phyloP scores from a whole-genome alignment of 179 eudicot genomes.

The Beta corolliflora region DNA sequence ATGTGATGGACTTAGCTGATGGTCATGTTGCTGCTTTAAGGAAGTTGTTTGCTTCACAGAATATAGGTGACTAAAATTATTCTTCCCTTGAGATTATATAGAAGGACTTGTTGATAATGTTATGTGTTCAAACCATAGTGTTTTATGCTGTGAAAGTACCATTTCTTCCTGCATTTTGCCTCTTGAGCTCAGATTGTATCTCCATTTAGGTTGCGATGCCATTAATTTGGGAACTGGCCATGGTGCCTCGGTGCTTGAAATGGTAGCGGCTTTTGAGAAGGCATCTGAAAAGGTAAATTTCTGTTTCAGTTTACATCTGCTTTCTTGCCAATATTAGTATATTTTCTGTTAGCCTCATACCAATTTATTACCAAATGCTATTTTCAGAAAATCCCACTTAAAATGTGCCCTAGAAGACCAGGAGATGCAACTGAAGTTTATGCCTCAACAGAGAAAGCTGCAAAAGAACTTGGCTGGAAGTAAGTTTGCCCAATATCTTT shows the following conservation, averaged over 20 bases:
- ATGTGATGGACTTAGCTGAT: slow-evolving; percentile 93
- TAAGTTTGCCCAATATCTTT: slow-evolving; percentile 35
- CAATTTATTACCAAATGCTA: not conserved
- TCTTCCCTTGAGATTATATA: not conserved
- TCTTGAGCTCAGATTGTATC: not conserved
- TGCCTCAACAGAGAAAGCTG: slow-evolving; percentile 79
- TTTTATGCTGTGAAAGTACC: not conserved
- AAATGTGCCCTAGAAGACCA: slow-evolving; percentile 75
- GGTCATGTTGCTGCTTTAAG: slow-evolving; percentile 90
- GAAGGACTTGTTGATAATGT: not conserved
- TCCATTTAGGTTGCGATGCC: slow-evolving; percentile 60
- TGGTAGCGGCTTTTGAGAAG: slow-evolving; percentile 86
- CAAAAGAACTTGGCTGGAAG: slow-evolving; percentile 91
- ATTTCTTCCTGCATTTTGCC: not conserved
- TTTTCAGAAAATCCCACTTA: slow-evolving; percentile 70
- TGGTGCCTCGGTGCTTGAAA: slow-evolving; percentile 89
- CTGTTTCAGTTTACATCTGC: not conserved
- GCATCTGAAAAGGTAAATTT: slow-evolving; percentile 74
- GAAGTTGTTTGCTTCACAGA: slow-evolving; percentile 53
- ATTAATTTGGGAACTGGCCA: slow-evolving; percentile 87
- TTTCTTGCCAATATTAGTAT: not conserved
- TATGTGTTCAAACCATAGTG: too few relatives aligned
- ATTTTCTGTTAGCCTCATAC: not conserved
- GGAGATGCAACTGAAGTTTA: slow-evolving; percentile 90
- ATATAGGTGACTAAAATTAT: slow-evolving; percentile 45